Base-by-base conservation (phyloP, 768 basidiomycete species). In the Boletus tomentosulus region DNA sequence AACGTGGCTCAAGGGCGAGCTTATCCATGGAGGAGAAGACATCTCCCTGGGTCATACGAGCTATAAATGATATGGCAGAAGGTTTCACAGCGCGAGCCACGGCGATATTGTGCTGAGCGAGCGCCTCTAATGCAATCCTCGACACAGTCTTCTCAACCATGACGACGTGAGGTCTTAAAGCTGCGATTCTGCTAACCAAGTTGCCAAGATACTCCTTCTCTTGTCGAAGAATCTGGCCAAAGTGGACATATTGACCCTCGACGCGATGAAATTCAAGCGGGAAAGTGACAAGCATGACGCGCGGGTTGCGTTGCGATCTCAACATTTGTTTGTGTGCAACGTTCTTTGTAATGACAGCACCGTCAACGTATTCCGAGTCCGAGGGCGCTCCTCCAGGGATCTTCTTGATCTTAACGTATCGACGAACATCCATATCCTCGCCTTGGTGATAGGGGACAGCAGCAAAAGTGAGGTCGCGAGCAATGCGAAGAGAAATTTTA, bases 371-470 rank as follows among this genome's bases (percentile, higher is more conserved):
- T 74, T 99, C 97, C 5, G 93, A 97, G 68, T 99, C 92, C 27
- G 77, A 81, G 19, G 96, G 94, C 35, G 82, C 76, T 4, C 97
- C 97, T 24, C 97, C 97, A 0, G 97, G 96, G 15, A 98, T 88
- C 72, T 96, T 96, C 76, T 99, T 98, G 71, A 98, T 95, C 74
- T 98, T 98, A 45, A 98, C 93, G 62, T 96, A 97, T 37, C 87
- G 83, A 31, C 96, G 79, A 24, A 97, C 87, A 68, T 98, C 97
- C 85, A 98, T 94, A 58, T 92, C 89, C 61, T 93, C 90, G 2
- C 92, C 92, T 66, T 91, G 86, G 6, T 86, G 81, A 58, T 91
- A 85, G 9, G 80, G 78, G 31, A 76, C 64, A 30, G 80, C 74
- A 3, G 87, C 87, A 66, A 93, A 91, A 0, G 90, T 88, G 54